phyloP scores from a whole-genome alignment of 495 filamentous ascomycete species.

The Barbatosphaeria neglecta region DNA sequence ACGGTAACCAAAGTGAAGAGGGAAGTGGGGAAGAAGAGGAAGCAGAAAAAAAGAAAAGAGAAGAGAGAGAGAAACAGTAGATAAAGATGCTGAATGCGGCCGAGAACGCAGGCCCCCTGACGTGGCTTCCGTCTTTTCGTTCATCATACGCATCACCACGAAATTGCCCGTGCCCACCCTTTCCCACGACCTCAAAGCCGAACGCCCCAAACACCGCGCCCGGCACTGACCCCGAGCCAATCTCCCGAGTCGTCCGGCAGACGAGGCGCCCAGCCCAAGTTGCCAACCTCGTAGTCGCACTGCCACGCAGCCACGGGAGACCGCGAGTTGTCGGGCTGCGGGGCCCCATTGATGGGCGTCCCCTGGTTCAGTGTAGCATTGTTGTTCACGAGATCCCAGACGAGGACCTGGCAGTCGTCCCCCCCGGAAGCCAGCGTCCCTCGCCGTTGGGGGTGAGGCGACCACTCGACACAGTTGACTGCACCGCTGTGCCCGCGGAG shows the following conservation, averaged over 20 bases:
- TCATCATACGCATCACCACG: background rate
- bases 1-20: no score
- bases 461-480: slow-evolving; percentile 93
- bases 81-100: no score
- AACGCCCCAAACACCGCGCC: slow-evolving; percentile 76
- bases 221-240: slow-evolving; percentile 89
- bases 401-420: slow-evolving; percentile 79
- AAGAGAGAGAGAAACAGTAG: no score
- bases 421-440: slow-evolving; percentile 85
- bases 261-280: slow-evolving; percentile 87
- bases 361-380: slow-evolving; percentile 19
- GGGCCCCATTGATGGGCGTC: slow-evolving; percentile 33
- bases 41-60: no score
- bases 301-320: slow-evolving; percentile 79
- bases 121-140: no score
- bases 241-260: slow-evolving; percentile 65
- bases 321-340: slow-evolving; percentile 43
- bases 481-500: slow-evolving; percentile 80
- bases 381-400: slow-evolving; percentile 85
- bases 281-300: slow-evolving; percentile 93
- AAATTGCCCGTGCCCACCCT: no score
- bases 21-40: no score
- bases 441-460: slow-evolving; percentile 64
- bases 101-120: no score
- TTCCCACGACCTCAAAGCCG: no score